phyloP scores from a whole-genome alignment of 306 rosid genomes.

The Echinosophora koreensis region DNA sequence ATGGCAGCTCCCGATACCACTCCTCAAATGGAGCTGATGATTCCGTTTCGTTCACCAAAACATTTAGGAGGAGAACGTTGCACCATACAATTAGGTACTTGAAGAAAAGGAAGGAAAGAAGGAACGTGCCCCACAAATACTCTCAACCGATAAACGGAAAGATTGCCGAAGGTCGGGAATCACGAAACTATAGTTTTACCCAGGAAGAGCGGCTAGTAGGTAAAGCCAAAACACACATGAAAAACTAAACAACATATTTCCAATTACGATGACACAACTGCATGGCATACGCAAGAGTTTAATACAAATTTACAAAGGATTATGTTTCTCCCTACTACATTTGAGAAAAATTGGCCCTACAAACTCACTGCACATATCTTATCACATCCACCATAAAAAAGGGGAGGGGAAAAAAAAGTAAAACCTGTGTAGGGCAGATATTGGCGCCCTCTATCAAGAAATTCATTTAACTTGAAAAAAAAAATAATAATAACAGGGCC shows the following conservation, averaged over 20 bases:
- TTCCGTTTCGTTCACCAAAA: neutral
- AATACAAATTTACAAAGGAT: slow-evolving; percentile 57
- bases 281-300: slow-evolving; percentile 37
- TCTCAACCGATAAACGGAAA: neutral
- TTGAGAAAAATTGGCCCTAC: slow-evolving; percentile 52
- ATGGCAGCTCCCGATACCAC: neutral
- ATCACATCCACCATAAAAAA: slow-evolving; percentile 57
- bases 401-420: neutral
- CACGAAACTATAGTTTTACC: neutral
- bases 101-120: neutral
- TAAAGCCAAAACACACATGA: neutral
- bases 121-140: neutral
- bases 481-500: slow-evolving; percentile 33
- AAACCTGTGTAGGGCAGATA: slow-evolving; percentile 55
- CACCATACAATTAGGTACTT: neutral
- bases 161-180: neutral
- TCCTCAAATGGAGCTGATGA: neutral
- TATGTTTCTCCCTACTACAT: slow-evolving; percentile 44
- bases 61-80: neutral
- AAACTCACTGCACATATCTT: slow-evolving; percentile 49
- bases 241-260: neutral
- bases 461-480: slow-evolving; percentile 34
- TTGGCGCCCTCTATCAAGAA: slow-evolving; percentile 57
- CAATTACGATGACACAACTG: slow-evolving; percentile 9
- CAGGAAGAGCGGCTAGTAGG: neutral